Evolutionary conservation across 2,329 filamentous ascomycete genomes (phyloP).

Genomic region (Ascochyta pisi): DNA sequence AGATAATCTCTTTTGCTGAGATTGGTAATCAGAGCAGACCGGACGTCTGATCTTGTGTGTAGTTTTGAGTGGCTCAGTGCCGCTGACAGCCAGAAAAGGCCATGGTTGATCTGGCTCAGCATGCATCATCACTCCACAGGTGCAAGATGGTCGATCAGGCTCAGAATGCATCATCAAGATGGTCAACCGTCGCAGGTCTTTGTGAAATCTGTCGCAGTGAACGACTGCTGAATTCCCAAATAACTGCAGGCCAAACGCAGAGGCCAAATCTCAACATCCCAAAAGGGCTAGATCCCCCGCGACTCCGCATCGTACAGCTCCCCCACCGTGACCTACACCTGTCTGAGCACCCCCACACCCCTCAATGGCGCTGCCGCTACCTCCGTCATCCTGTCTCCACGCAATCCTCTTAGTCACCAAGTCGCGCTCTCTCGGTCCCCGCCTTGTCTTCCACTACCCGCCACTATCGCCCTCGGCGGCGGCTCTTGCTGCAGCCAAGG

Average conservation of each 20-base stretch:
- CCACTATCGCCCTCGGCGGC: constrained; percentile 47
- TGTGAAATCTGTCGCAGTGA: no score
- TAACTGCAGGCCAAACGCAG: no score
- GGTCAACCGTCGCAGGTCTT: no score
- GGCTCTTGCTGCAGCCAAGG: constrained; percentile 42
- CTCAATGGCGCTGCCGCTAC: constrained; percentile 42
- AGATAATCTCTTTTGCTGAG: not conserved
- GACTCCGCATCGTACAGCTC: constrained; percentile 15
- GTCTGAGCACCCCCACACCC: constrained; percentile 9
- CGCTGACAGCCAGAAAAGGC: no score
- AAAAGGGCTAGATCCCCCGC: constrained; percentile 30
- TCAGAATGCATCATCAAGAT: no score
- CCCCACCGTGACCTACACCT: constrained; percentile 8
- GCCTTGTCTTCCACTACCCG: constrained; percentile 53
- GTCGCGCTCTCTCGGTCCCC: constrained; percentile 48
- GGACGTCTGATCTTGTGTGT: no score
- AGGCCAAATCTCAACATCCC: not conserved
- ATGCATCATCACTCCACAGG: no score
- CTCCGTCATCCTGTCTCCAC: constrained; percentile 48
- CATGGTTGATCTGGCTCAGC: no score
- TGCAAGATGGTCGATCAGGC: no score
- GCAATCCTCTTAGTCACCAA: constrained; percentile 51
- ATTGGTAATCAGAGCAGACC: no score
- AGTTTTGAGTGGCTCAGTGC: no score
- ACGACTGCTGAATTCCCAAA: no score